A percentile compares a stretch with the other conserved stretches of the same genome.
Conservation (phyloP, 2,329 filamentous ascomycete species). For the Colletotrichum sojae region DNA sequence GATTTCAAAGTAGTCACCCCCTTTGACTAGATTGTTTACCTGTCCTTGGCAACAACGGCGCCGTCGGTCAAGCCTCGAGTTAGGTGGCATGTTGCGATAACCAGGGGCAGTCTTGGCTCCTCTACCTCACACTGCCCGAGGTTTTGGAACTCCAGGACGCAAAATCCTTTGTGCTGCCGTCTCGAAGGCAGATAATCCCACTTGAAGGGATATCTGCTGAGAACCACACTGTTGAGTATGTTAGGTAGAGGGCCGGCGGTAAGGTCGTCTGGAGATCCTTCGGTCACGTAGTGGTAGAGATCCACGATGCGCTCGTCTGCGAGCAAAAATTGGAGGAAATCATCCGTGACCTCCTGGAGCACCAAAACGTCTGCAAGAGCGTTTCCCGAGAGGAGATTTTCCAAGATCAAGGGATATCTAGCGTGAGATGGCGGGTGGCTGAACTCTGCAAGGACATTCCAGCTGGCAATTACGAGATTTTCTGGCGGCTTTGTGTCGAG, state of each 20-base stretch:
- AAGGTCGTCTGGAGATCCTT: conserved; percentile 67
- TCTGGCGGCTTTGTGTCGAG: conserved; percentile 16
- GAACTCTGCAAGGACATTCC: conserved; percentile 69
- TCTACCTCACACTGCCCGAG: conserved; percentile 46
- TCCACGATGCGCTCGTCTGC: conserved; percentile 58
- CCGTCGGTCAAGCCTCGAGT: conserved; percentile 73
- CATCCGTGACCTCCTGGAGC: conserved; percentile 76
- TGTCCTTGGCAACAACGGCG: conserved; percentile 68
- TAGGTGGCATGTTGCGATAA: conserved; percentile 73
- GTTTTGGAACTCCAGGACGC: conserved; percentile 47
- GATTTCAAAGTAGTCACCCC: background rate
- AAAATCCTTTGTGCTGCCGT: conserved; percentile 68
- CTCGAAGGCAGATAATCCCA: conserved; percentile 70
- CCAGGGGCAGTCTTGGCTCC: conserved; percentile 53
- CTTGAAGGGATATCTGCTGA: conserved; percentile 69
- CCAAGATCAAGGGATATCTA: conserved; percentile 60
- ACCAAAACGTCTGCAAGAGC: conserved; percentile 64
- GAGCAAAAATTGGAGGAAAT: conserved; percentile 72
- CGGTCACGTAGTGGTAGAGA: conserved; percentile 69
- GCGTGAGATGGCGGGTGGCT: conserved; percentile 58
- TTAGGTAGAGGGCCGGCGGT: conserved; percentile 70
- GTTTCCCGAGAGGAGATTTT: conserved; percentile 58
- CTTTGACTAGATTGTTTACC: background rate
- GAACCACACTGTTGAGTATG: conserved; percentile 71
- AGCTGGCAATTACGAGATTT: conserved; percentile 61